Evolutionary conservation across 2,329 filamentous ascomycete genomes (phyloP).

Genomic region (Colletotrichum acutatum): DNA sequence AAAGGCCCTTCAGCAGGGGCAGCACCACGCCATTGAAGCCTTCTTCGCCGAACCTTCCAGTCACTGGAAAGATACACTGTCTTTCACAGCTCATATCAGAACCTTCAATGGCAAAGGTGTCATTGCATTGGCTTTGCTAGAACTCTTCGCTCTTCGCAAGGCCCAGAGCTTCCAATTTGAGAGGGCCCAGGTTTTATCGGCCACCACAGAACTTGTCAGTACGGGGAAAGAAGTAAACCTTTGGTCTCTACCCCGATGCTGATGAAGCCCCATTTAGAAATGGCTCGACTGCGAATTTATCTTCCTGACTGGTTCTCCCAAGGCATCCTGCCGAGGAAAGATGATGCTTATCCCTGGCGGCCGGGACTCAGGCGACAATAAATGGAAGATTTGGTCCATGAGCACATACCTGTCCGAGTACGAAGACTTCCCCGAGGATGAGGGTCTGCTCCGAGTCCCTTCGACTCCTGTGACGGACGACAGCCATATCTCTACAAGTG

Average conservation of each 20-base stretch:
- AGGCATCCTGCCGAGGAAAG: slow-evolving; percentile 44
- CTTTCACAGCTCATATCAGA: slow-evolving; percentile 33
- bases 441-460: slow-evolving; percentile 38
- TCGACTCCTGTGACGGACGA: slow-evolving; percentile 31
- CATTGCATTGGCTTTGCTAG: background rate
- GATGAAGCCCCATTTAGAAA: background rate
- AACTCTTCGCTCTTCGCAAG: background rate
- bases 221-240: background rate
- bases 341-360: slow-evolving; percentile 44
- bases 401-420: slow-evolving; percentile 43
- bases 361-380: background rate
- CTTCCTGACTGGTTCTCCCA: slow-evolving; percentile 46
- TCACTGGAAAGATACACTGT: slow-evolving; percentile 32
- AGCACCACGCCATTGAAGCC: background rate
- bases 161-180: background rate
- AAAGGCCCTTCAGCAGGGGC: background rate
- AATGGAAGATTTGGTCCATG: slow-evolving; percentile 50
- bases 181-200: slow-evolving; percentile 10
- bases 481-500: slow-evolving; percentile 43
- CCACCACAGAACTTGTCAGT: slow-evolving; percentile 27
- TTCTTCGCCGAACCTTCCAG: background rate
- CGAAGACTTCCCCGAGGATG: slow-evolving; percentile 42
- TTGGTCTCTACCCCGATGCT: background rate
- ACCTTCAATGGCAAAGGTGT: slow-evolving; percentile 15
- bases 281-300: slow-evolving; percentile 38